Percentiles rank a stretch among this genome's conserved stretches.
Conservation (phyloP, 83 land plant species). For the Picea abies region DNA sequence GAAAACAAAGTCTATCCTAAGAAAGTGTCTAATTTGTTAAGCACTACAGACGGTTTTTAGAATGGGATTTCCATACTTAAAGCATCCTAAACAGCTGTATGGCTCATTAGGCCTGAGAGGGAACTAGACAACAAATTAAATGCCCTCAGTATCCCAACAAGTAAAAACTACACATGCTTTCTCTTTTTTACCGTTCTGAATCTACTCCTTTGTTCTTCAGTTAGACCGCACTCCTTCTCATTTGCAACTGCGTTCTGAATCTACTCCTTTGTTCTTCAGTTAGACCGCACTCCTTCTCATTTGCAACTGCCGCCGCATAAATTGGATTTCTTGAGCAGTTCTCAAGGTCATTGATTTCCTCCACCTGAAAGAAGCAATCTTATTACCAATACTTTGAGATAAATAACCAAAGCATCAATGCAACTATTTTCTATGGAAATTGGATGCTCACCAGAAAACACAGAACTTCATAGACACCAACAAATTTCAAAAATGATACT, state of each 20-base stretch:
- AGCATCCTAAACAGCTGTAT: neutral
- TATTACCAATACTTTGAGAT: neutral
- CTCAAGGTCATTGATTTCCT: conserved; percentile 62
- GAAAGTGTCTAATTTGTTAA: too few relatives aligned
- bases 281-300: conserved; percentile 64
- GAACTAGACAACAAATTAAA: neutral
- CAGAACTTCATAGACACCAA: neutral
- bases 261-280: conserved; percentile 79
- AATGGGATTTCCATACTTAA: too few relatives aligned
- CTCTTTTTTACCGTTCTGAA: conserved; percentile 49
- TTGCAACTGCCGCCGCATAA: conserved; percentile 77
- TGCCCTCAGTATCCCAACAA: neutral
- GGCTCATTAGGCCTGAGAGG: too few relatives aligned
- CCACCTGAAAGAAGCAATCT: conserved; percentile 59
- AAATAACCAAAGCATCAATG: neutral
- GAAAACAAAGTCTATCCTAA: too few relatives aligned
- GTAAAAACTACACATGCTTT: neutral
- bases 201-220: too few relatives aligned
- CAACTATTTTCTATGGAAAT: neutral
- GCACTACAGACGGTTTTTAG: too few relatives aligned
- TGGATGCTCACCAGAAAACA: neutral
- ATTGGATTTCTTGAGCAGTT: conserved; percentile 45
- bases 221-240: too few relatives aligned
- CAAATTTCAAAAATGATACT: neutral
- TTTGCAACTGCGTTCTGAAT: conserved; percentile 75